Conservation (phyloP, 1,139 yeast genomes). For the Chernovozyma sophiae-reginae region DNA sequence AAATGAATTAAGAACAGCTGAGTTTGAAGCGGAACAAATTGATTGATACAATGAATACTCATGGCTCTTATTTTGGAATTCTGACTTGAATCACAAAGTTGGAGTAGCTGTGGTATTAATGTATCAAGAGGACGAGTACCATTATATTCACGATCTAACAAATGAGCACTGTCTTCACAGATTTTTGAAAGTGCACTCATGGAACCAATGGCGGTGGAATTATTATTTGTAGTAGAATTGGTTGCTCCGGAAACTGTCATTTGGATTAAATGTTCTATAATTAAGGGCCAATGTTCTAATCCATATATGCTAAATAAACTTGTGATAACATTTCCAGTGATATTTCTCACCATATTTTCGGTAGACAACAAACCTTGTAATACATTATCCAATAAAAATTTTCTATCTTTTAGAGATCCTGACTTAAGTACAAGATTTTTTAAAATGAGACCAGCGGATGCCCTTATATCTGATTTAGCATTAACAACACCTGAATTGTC, state of each 20-base stretch:
- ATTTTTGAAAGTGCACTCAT: conserved; percentile 79
- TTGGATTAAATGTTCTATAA: conserved; percentile 62
- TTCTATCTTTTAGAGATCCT: conserved; percentile 31
- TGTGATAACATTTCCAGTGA: conserved; percentile 88
- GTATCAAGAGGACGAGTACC: conserved; percentile 3
- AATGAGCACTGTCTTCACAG: conserved; percentile 73
- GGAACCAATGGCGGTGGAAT: conserved; percentile 41
- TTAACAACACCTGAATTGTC: conserved; percentile 35
- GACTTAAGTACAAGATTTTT: conserved; percentile 60
- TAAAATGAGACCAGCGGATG: conserved; percentile 83
- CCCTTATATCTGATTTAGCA: conserved; percentile 59
- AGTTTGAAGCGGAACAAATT: conserved; percentile 64
- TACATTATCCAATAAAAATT: conserved; percentile 58
- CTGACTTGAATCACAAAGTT: conserved; percentile 2
- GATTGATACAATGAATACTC: conserved; percentile 71
- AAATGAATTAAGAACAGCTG: conserved; percentile 61
- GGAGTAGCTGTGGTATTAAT: conserved; percentile 4
- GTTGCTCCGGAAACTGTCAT: conserved; percentile 44
- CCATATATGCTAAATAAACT: conserved; percentile 75
- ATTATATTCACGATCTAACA: conserved; percentile 54
- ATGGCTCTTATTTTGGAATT: conserved; percentile 49
- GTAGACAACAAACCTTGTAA: conserved; percentile 63
- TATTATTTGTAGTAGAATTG: conserved; percentile 44
- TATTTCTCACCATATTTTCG: conserved; percentile 67
- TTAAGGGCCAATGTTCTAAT: conserved; percentile 67